Conservation (phyloP, 768 basidiomycete genomes). For the Amanita pallidorosea region DNA sequence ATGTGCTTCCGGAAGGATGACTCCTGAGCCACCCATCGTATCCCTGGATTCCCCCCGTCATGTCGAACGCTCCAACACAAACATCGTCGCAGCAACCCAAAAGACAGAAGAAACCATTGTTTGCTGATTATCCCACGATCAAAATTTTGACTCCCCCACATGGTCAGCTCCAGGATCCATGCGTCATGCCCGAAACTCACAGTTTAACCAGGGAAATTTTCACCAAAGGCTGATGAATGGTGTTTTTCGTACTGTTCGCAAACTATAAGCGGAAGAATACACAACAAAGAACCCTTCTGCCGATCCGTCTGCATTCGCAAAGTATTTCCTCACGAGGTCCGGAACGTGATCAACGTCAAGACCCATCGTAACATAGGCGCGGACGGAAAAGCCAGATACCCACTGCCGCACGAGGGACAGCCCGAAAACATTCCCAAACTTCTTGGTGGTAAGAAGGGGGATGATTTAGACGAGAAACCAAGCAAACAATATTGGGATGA, state of each 20-base stretch:
- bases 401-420: conserved; percentile 61
- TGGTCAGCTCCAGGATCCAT: conserved; percentile 20
- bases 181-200: conserved; percentile 4
- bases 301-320: conserved; percentile 53
- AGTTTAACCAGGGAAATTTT: conserved; percentile 36
- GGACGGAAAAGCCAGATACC: conserved; percentile 42
- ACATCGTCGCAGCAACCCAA: conserved; percentile 18
- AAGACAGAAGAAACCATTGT: conserved; percentile 25
- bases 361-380: conserved; percentile 28
- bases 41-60: conserved; percentile 17
- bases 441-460: conserved; percentile 29
- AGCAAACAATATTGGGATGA: conserved; percentile 48
- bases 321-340: conserved; percentile 58
- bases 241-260: conserved; percentile 56
- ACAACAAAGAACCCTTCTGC: conserved; percentile 41
- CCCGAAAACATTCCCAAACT: conserved; percentile 31
- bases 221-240: conserved; percentile 52
- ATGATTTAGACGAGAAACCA: conserved; percentile 21
- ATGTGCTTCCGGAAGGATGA: not conserved
- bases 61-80: conserved; percentile 17
- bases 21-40: conserved; percentile 3
- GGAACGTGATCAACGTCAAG: conserved; percentile 36
- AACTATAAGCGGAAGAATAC: conserved; percentile 39
- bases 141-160: conserved; percentile 44
- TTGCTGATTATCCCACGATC: conserved; percentile 39